These are phyloP conservation scores for Lactarius psammicola DNA, from an alignment of 768 basidiomycete species.

Conservation along the genomic window DNA sequence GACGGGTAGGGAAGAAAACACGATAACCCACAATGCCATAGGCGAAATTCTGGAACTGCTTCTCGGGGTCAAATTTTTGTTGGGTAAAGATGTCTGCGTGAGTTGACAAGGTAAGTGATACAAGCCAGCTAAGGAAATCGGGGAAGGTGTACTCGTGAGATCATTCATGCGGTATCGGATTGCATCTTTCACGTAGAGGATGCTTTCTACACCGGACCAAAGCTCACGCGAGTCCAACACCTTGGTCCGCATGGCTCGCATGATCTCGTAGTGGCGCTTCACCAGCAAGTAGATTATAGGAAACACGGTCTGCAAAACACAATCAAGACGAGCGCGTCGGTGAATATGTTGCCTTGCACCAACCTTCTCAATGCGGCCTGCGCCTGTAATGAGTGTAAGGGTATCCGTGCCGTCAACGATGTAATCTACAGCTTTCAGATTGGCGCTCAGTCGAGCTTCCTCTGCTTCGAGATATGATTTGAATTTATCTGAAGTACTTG, in stretches of 20 bases:
- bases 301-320: slow-evolving; percentile 15
- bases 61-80: slow-evolving; percentile 28
- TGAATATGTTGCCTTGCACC: background rate
- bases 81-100: slow-evolving; percentile 29
- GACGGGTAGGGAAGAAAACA: background rate
- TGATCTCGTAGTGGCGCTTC: slow-evolving; percentile 29
- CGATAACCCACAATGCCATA: slow-evolving; percentile 26
- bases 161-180: slow-evolving; percentile 9
- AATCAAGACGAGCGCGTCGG: background rate
- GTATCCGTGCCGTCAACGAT: slow-evolving; percentile 36
- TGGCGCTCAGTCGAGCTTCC: slow-evolving; percentile 31
- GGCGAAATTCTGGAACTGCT: slow-evolving; percentile 31
- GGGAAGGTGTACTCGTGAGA: slow-evolving; percentile 9
- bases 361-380: slow-evolving; percentile 35
- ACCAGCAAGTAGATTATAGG: slow-evolving; percentile 27
- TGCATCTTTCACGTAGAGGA: background rate
- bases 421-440: slow-evolving; percentile 33
- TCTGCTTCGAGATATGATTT: slow-evolving; percentile 30
- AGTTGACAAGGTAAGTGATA: background rate
- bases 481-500: slow-evolving; percentile 25
- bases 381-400: slow-evolving; percentile 32
- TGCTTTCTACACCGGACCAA: background rate
- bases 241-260: slow-evolving; percentile 17
- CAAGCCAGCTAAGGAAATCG: too few species aligned
- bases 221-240: slow-evolving; percentile 15